phyloP scores from a whole-genome alignment of 192 early-diverging fungal genomes.

The Backusella liffmaniae region DNA sequence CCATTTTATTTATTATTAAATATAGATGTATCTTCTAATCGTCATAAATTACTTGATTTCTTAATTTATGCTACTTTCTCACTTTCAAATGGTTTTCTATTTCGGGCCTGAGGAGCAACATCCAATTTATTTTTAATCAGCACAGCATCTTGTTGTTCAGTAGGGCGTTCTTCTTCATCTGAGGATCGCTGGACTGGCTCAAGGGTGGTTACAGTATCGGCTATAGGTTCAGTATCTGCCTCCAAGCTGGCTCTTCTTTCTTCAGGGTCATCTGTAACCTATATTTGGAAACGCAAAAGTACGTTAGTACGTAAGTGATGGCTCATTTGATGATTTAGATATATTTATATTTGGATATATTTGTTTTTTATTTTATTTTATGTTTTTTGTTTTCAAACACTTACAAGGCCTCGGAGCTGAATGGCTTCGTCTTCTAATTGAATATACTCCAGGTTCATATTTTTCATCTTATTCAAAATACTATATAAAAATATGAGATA shows the following conservation, averaged over 20 bases:
- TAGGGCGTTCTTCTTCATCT: neutral
- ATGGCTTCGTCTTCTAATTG: constrained; percentile 41
- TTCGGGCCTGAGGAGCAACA: neutral
- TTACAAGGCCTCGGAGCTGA: constrained; percentile 14
- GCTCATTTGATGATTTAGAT: neutral
- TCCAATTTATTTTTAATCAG: neutral
- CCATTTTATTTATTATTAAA: neutral
- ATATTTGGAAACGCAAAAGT: neutral
- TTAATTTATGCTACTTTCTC: neutral
- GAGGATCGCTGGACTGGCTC: constrained; percentile 5
- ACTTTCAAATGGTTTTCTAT: neutral
- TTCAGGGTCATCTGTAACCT: constrained; percentile 1
- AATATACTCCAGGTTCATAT: constrained; percentile 44
- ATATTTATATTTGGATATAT: neutral
- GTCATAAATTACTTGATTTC: neutral
- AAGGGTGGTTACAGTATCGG: neutral
- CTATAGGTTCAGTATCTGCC: constrained; percentile 8
- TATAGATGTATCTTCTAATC: neutral
- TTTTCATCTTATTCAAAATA: constrained; percentile 50
- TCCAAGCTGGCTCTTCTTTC: neutral
- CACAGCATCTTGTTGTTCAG: neutral
- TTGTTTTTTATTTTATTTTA: neutral
- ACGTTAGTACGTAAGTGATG: neutral
- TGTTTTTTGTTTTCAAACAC: neutral
- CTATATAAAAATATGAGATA: constrained; percentile 6